A percentile compares a stretch with the other conserved stretches of the same genome.
Evolutionary conservation across 805 yeast species (phyloP).

Genomic region (Metschnikowia peoriensis): DNA sequence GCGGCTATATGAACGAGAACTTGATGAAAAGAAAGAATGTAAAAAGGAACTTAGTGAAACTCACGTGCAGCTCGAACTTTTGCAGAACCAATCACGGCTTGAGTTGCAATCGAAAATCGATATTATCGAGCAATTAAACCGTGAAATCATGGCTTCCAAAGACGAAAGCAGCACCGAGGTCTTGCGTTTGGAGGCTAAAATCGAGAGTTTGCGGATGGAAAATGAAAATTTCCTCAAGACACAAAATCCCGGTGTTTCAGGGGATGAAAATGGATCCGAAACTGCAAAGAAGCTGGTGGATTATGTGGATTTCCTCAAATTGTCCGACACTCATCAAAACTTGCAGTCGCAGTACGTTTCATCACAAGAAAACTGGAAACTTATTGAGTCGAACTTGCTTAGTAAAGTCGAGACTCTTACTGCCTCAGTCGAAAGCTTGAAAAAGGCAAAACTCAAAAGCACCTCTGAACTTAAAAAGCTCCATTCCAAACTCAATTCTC

Average conservation of each 20-base stretch:
- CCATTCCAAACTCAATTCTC: constrained; percentile 13
- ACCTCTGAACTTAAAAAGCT: constrained; percentile 36
- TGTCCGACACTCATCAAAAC: constrained; percentile 49
- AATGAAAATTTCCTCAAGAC: constrained; percentile 42
- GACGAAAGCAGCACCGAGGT: constrained; percentile 45
- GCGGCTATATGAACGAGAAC: constrained; percentile 23
- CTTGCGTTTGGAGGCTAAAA: constrained; percentile 59
- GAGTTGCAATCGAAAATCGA: constrained; percentile 34
- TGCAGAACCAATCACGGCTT: constrained; percentile 23
- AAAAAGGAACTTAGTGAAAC: constrained; percentile 29
- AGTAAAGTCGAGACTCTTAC: constrained; percentile 41
- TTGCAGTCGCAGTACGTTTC: constrained; percentile 70
- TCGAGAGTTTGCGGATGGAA: constrained; percentile 65
- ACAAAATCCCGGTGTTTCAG: neutral
- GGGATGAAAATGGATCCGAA: neutral
- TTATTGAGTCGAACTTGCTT: constrained; percentile 67
- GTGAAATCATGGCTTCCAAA: constrained; percentile 32
- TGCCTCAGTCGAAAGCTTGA: constrained; percentile 27
- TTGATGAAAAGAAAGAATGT: constrained; percentile 19
- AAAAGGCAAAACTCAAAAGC: constrained; percentile 25
- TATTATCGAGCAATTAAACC: constrained; percentile 29
- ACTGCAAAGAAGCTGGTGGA: constrained; percentile 22
- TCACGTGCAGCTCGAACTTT: constrained; percentile 33
- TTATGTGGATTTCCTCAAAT: constrained; percentile 42
- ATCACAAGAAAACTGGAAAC: constrained; percentile 80